Percentiles rank a stretch among this genome's conserved stretches.
Conservation (phyloP, 2,329 filamentous ascomycete genomes). For the Fusarium cicatricum region DNA sequence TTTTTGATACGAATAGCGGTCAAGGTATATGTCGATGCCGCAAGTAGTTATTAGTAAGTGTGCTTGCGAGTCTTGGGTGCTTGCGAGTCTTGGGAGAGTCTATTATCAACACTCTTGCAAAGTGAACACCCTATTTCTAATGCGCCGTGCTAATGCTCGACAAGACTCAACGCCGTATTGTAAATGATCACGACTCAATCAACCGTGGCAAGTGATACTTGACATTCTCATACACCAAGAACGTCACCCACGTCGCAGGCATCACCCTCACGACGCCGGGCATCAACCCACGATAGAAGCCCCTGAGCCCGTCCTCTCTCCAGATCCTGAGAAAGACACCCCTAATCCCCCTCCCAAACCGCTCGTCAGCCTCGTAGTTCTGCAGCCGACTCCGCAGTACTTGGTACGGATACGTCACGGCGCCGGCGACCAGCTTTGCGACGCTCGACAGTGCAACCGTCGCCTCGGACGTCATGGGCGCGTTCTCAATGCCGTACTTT, state of each 20-base stretch:
- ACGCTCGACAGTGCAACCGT: slow-evolving; percentile 82
- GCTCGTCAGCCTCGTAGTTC: slow-evolving; percentile 80
- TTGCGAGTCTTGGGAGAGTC: background rate
- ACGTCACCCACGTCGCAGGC: slow-evolving; percentile 95
- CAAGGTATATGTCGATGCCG: no score
- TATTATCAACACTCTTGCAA: no score
- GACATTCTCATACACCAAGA: slow-evolving; percentile 95
- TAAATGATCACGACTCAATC: slow-evolving; percentile 35
- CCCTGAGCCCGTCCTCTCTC: slow-evolving; percentile 77
- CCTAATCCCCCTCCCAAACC: slow-evolving; percentile 73
- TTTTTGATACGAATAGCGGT: no score
- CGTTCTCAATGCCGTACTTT: slow-evolving; percentile 27
- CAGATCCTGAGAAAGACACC: slow-evolving; percentile 81
- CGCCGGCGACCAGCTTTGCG: slow-evolving; percentile 89
- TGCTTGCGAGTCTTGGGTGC: background rate
- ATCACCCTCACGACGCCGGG: slow-evolving; percentile 91
- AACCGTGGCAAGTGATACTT: slow-evolving; percentile 71
- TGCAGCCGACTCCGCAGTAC: slow-evolving; percentile 89
- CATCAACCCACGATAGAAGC: slow-evolving; percentile 91
- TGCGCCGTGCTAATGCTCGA: background rate
- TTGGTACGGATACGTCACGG: slow-evolving; percentile 93
- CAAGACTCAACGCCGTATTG: slow-evolving; percentile 3
- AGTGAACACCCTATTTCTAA: background rate
- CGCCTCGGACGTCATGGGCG: slow-evolving; percentile 71
- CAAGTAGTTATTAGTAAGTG: background rate